Evolutionary conservation across 2,329 filamentous ascomycete species (phyloP), one percentile per base, ranked within the genome.

Genomic region (Leptographium radiaticola): DNA sequence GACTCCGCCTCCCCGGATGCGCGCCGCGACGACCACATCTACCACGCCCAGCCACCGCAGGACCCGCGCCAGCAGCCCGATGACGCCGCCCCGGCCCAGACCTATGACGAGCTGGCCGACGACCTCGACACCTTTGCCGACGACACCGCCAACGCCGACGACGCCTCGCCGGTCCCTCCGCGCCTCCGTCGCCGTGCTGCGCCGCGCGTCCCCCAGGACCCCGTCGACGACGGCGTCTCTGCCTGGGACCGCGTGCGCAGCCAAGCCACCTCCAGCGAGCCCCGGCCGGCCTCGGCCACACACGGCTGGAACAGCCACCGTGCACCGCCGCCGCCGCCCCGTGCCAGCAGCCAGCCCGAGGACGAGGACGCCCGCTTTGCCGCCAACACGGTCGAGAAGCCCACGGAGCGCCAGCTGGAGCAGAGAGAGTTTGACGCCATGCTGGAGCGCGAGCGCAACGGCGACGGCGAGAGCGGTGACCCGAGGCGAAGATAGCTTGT

Each of bases 351-450:
- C 46, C 53, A 13, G 16, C 48, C 18, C 25, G 25, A 25, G 25
- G 25, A 25, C 25, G 45, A 52, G 8, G 58, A 57, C 45, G 55
- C 55, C 51, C 53, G 53, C 8, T 58, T 53, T 49, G 43, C 50
- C 18, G 25, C 44, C n/a, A 44, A 20, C 6, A 49, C 56, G 20
- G 56, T 52, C 33, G 57, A 56, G 18, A 58, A 57, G 47, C 12
- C 52, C 16, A 12, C 34, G 11, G 55, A 55, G 13, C 56, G 55
- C 31, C 46, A 53, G 33, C 46, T 53, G 30, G 61, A 57, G 2
- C 61, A 62, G 40, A 58, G 52, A 44, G 56, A 61, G 25, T 62
- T 62, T 51, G 61, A 62, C 18, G 59, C 48, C n/a, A 58, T 62
- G 60, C 54, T 62, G 12, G 61, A 62, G 36, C 45, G 46, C n/a